Evolutionary conservation across 2,329 filamentous ascomycete genomes (phyloP).

Genomic region (Dactylellina parvicollis): DNA sequence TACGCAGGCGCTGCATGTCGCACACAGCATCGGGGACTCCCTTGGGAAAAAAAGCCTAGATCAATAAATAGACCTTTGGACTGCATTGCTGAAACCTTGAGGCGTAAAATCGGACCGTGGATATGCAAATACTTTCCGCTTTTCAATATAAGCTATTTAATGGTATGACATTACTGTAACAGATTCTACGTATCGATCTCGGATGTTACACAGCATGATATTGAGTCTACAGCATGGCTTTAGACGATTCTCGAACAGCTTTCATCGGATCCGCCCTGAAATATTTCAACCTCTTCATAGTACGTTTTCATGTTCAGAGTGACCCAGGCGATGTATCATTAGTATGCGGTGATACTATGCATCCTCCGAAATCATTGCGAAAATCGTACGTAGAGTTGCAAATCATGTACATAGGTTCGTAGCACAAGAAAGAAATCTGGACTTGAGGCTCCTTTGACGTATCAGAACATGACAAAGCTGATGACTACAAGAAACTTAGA

Average conservation of each 20-base stretch:
- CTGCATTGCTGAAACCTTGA: too few relatives aligned
- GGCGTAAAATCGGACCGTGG: too few relatives aligned
- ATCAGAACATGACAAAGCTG: slow-evolving; percentile 15
- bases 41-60: slow-evolving; percentile 21
- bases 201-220: slow-evolving; percentile 46
- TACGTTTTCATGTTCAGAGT: too few relatives aligned
- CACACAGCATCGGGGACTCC: slow-evolving; percentile 4
- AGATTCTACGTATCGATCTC: not conserved
- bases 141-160: not conserved
- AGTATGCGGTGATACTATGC: too few relatives aligned
- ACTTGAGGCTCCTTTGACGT: not conserved
- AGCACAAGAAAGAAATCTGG: not conserved
- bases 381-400: too few relatives aligned
- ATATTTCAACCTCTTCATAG: too few relatives aligned
- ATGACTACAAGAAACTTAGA: slow-evolving; percentile 37
- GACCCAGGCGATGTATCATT: too few relatives aligned
- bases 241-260: not conserved
- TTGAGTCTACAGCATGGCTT: slow-evolving; percentile 34
- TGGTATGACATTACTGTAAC: not conserved
- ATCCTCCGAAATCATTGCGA: too few relatives aligned
- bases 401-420: too few relatives aligned
- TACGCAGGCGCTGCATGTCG: not conserved
- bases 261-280: too few relatives aligned
- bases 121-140: not conserved
- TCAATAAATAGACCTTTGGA: too few relatives aligned